Evolutionary conservation across 208 protist genomes (phyloP).

Genomic region (Leishmania guyanensis): DNA sequence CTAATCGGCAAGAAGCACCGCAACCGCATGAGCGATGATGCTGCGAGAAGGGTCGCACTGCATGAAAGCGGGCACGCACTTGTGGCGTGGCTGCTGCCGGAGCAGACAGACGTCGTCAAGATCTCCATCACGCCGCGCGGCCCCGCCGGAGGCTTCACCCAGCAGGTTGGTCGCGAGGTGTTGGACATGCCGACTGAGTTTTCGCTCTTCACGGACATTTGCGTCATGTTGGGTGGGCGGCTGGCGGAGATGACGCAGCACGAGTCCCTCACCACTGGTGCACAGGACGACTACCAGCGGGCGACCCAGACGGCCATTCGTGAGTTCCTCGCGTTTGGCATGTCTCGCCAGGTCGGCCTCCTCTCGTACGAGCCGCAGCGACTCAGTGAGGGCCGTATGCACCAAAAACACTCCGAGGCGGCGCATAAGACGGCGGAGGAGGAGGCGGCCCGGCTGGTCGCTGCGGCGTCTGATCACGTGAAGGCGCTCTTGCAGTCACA

Average conservation of each 20-base stretch:
- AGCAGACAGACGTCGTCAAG: conserved; percentile 94
- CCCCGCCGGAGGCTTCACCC: conserved; percentile 72
- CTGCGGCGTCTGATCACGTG: conserved; percentile 51
- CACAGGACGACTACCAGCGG: conserved; percentile 92
- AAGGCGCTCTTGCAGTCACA: conserved; percentile 50
- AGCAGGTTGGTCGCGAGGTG: conserved; percentile 80
- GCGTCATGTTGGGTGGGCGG: conserved; percentile 95
- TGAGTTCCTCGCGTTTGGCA: conserved; percentile 82
- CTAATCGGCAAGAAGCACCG: conserved; percentile 87
- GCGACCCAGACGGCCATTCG: conserved; percentile 77
- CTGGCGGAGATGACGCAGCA: conserved; percentile 95
- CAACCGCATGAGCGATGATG: conserved; percentile 63
- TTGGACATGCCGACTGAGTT: conserved; percentile 88
- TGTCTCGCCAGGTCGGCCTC: conserved; percentile 70
- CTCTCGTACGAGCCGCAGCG: conserved; percentile 80
- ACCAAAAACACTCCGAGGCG: conserved; percentile 67
- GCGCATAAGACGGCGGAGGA: conserved; percentile 63
- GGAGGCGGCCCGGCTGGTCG: conserved; percentile 69
- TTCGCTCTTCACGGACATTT: conserved; percentile 92
- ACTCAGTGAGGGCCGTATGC: conserved; percentile 76
- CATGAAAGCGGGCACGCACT: conserved; percentile 98
- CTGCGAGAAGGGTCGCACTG: conserved; percentile 74
- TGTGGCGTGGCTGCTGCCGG: conserved; percentile 91
- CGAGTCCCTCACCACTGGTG: conserved; percentile 88
- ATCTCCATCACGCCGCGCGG: conserved; percentile 96